Conservation (phyloP, 179 eudicot genomes). For the Gypsophila paniculata region DNA sequence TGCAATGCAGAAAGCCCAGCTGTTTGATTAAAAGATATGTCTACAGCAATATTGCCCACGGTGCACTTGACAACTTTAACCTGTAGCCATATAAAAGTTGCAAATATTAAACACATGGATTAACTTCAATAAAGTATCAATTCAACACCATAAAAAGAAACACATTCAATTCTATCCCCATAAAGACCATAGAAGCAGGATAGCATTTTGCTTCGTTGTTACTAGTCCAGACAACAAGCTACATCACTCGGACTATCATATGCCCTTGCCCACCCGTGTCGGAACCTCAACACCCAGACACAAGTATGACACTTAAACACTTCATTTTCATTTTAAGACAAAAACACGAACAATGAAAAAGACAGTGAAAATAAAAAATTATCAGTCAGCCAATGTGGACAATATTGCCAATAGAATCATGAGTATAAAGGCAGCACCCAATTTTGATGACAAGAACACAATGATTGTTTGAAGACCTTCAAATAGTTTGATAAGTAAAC, state of each 20-base stretch:
- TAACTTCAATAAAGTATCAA: not conserved
- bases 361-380: not conserved
- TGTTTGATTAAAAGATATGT: slow-evolving; percentile 55
- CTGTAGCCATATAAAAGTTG: slow-evolving; percentile 26
- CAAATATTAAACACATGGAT: slow-evolving; percentile 3
- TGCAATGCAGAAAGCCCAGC: slow-evolving; percentile 42
- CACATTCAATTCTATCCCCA: not conserved
- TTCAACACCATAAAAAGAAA: not conserved
- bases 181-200: not conserved
- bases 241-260: not conserved
- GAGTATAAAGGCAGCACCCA: not conserved
- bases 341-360: not conserved
- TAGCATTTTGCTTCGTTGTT: not conserved
- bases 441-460: not conserved
- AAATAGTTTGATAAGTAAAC: not conserved
- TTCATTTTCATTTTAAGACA: not conserved
- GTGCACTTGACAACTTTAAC: slow-evolving; percentile 49
- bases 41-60: slow-evolving; percentile 41
- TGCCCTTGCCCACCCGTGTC: not conserved
- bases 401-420: not conserved
- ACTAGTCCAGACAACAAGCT: not conserved
- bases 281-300: not conserved
- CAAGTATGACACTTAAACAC: not conserved
- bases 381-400: not conserved
- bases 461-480: not conserved